phyloP scores from a whole-genome alignment of 169 alveolate genomes.

The Perkinsus chesapeaki region DNA sequence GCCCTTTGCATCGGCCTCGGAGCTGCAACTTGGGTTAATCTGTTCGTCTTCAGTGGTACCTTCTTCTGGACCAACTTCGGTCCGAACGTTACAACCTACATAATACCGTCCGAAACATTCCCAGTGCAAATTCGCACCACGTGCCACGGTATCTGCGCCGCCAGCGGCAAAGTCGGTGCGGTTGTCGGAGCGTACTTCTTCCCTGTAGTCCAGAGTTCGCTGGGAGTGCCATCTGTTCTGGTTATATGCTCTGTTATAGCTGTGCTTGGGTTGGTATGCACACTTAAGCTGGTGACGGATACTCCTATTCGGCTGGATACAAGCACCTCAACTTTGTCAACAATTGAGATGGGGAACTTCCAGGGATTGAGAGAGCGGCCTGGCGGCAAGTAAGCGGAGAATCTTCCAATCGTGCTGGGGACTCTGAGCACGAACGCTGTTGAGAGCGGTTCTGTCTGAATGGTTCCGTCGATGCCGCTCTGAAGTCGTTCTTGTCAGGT shows the following conservation, averaged over 20 bases:
- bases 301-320: not conserved
- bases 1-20: not conserved
- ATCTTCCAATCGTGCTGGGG: no score
- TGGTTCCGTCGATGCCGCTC: no score
- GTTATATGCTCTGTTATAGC: not conserved
- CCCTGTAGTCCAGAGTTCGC: conserved; percentile 10
- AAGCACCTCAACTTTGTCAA: no score
- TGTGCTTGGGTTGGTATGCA: not conserved
- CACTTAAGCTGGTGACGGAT: not conserved
- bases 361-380: not conserved
- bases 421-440: no score
- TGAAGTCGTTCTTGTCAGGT: no score
- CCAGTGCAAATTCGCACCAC: conserved; percentile 25
- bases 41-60: conserved; percentile 15
- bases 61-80: conserved; percentile 33
- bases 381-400: not conserved
- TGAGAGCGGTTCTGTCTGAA: no score
- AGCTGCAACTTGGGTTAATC: not conserved
- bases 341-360: not conserved
- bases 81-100: conserved; percentile 38
- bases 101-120: conserved; percentile 27
- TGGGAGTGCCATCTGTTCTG: not conserved
- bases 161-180: conserved; percentile 42
- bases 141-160: conserved; percentile 44
- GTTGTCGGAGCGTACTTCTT: conserved; percentile 21